phyloP scores from a whole-genome alignment of 2,329 filamentous ascomycete genomes.

The Boeremia exigua region DNA sequence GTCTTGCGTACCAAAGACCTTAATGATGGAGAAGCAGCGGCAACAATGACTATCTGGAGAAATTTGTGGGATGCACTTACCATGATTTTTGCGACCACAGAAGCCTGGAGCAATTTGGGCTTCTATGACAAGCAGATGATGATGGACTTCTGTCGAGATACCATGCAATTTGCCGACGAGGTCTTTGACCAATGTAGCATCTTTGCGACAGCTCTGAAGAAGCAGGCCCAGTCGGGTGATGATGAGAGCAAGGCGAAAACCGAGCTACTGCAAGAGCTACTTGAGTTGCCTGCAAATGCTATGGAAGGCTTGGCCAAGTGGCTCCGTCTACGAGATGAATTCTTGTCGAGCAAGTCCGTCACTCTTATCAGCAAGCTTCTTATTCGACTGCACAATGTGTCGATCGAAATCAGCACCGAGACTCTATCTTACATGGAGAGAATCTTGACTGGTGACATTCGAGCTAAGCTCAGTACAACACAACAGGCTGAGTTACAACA shows the following conservation, averaged over 20 bases:
- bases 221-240: constrained; percentile 39
- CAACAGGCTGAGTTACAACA: constrained; percentile 83
- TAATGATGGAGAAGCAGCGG: constrained; percentile 66
- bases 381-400: constrained; percentile 76
- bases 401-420: constrained; percentile 70
- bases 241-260: constrained; percentile 45
- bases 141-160: constrained; percentile 92
- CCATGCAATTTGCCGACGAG: constrained; percentile 89
- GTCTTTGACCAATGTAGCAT: constrained; percentile 86
- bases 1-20: constrained; percentile 66
- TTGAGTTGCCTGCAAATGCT: constrained; percentile 69
- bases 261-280: constrained; percentile 58
- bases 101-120: constrained; percentile 75
- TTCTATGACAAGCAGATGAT: constrained; percentile 75
- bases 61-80: constrained; percentile 82
- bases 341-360: constrained; percentile 81
- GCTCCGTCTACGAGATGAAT: constrained; percentile 87
- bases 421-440: constrained; percentile 69
- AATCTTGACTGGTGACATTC: constrained; percentile 68
- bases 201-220: constrained; percentile 72
- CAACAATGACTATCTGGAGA: constrained; percentile 81
- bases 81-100: constrained; percentile 81
- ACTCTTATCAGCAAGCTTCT: constrained; percentile 85
- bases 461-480: constrained; percentile 79
- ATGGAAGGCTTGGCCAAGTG: constrained; percentile 79